phyloP scores from a whole-genome alignment of 2,329 filamentous ascomycete genomes.

The Aciculosporium take region DNA sequence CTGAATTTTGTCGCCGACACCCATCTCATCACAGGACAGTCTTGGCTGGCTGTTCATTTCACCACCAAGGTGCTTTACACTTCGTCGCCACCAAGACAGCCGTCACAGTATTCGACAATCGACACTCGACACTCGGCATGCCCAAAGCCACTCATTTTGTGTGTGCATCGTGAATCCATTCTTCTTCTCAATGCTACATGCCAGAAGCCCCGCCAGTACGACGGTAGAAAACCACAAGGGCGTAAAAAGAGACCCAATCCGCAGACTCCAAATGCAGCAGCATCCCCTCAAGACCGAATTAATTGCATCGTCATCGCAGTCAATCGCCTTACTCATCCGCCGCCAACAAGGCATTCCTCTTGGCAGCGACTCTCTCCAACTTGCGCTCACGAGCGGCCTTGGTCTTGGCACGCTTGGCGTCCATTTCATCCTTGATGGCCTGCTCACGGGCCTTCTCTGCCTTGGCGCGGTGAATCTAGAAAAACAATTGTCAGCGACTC shows the following conservation, averaged over 20 bases:
- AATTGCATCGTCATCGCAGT: constrained; percentile 19
- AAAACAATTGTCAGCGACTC: constrained; percentile 1
- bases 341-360: constrained; percentile 74
- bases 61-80: too few species aligned
- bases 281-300: constrained; percentile 37
- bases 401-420: constrained; percentile 99
- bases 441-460: constrained; percentile 96
- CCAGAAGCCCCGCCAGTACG: constrained; percentile 36
- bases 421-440: constrained; percentile 98
- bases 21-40: too few species aligned
- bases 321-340: constrained; percentile 45
- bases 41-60: too few species aligned
- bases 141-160: not conserved
- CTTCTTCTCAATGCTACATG: constrained; percentile 40
- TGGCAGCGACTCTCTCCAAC: constrained; percentile 78
- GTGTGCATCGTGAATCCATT: constrained; percentile 35
- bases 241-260: constrained; percentile 39
- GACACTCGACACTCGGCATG: not conserved
- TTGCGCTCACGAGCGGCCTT: constrained; percentile 99
- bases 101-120: not conserved
- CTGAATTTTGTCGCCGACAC: too few species aligned
- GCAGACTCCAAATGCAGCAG: constrained; percentile 47
- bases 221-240: constrained; percentile 33
- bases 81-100: not conserved
- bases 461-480: constrained; percentile 98